Base-by-base conservation (phyloP, 176 grass and related monocot species). In the Pontederia crassipes region DNA sequence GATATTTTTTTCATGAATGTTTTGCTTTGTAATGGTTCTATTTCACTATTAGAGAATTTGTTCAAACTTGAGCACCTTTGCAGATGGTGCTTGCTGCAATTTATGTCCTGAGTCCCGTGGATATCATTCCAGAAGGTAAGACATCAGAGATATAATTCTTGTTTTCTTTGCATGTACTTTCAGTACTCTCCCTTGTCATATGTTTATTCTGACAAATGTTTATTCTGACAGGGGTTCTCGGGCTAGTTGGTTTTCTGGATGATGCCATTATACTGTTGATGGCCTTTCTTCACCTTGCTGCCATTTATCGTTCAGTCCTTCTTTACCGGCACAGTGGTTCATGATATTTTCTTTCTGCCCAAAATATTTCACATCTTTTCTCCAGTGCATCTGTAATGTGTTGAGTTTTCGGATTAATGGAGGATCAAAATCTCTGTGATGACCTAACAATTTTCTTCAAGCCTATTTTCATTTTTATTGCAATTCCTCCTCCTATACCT, bases 91-190 rank as follows among this genome's bases (percentile, higher is more conserved):
- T 92, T 68, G 88, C 84, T 68, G 78, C 78, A 61, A 75, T 97
- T 50, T 91, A 97, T 58, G 84, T 97, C 58, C 73, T 97, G 67
- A 97, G 87, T 62, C 93, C 93, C 0, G 67, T 97, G 0, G 93
- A 97, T 67, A 82, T 97, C 54, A 77, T 97, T 45, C 93, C 93
- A 0, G 87, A 97, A 76, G 73, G 93, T 97, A 82, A 76, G 54
- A 9, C 8, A 0, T 18, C 15, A 72, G 24, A 29, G 1, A 3
- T 35, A 29, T 46, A 12, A 72, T 68, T 69, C 49, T 45, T 16
- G 40, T 49, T 26, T 49, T n/a, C n/a, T 60, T 59, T 72, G 26
- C 29, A 59, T 68, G 14, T 14, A 47, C 12, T 66, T 53, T 68
- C 9, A 12, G 40, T 40, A 14, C 55, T 8, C 12, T 32, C 8